Evolutionary conservation across 345 rosid species (phyloP).

Genomic region (Capsella bursapastoris): DNA sequence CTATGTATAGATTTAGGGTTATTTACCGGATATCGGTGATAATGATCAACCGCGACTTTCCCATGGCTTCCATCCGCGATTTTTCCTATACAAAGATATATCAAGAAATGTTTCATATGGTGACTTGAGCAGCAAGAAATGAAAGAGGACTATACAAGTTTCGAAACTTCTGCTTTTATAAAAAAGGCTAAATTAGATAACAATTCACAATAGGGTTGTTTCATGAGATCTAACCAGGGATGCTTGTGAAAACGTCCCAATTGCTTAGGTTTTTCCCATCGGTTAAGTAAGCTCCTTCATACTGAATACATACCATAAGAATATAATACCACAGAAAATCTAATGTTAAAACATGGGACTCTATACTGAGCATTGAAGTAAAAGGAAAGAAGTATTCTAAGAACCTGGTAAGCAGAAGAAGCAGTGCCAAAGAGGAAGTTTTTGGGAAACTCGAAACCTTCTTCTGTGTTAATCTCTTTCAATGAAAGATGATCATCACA

Average conservation of each 20-base stretch:
- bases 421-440: slow-evolving; percentile 80
- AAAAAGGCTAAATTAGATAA: not conserved
- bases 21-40: slow-evolving; percentile 65
- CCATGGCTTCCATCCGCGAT: slow-evolving; percentile 69
- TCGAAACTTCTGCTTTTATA: not conserved
- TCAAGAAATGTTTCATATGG: slow-evolving; percentile 4
- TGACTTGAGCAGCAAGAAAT: slow-evolving; percentile 33
- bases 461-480: slow-evolving; percentile 18
- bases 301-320: slow-evolving; percentile 33
- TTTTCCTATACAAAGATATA: slow-evolving; percentile 46
- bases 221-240: slow-evolving; percentile 44
- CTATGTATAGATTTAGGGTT: not conserved
- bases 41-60: slow-evolving; percentile 71
- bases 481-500: slow-evolving; percentile 28
- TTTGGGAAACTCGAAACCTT: slow-evolving; percentile 41
- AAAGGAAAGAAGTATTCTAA: not conserved
- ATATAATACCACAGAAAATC: not conserved
- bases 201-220: not conserved
- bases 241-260: slow-evolving; percentile 59
- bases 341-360: not conserved
- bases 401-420: slow-evolving; percentile 82
- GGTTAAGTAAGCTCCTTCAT: slow-evolving; percentile 60
- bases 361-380: not conserved
- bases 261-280: slow-evolving; percentile 59
- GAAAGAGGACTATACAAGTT: not conserved